phyloP scores from a whole-genome alignment of 345 rosid genomes.

The rapeseed (Brassica napus) region DNA sequence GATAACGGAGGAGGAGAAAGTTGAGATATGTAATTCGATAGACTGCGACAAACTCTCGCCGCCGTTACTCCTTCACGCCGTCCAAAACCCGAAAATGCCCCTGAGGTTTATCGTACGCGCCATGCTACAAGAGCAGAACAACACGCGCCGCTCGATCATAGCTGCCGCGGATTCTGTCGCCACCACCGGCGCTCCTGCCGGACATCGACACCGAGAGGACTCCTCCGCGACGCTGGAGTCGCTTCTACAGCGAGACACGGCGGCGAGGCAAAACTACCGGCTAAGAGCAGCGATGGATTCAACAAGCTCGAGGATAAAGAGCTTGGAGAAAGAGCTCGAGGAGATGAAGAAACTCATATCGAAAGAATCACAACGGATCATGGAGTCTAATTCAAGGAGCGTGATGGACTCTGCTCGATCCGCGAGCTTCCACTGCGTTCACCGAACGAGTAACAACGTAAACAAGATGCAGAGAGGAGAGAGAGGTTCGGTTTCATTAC shows the following conservation, averaged over 20 bases:
- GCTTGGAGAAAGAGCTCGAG: slow-evolving; percentile 64
- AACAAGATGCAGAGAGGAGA: slow-evolving; percentile 52
- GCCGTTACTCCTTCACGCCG: slow-evolving; percentile 63
- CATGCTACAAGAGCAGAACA: slow-evolving; percentile 80
- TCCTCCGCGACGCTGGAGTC: slow-evolving; percentile 54
- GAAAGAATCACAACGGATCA: slow-evolving; percentile 29
- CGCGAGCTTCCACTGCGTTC: slow-evolving; percentile 59
- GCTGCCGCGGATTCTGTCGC: slow-evolving; percentile 34
- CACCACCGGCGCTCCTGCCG: slow-evolving; percentile 5
- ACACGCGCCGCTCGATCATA: slow-evolving; percentile 62
- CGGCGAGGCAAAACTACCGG: slow-evolving; percentile 51
- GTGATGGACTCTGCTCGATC: slow-evolving; percentile 51
- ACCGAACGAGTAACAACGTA: slow-evolving; percentile 24
- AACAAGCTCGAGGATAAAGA: slow-evolving; percentile 63
- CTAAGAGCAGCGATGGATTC: slow-evolving; percentile 71
- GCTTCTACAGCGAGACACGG: slow-evolving; percentile 69
- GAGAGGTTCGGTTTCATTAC: slow-evolving; percentile 48
- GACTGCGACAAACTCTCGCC: slow-evolving; percentile 85
- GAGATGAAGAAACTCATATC: slow-evolving; percentile 58
- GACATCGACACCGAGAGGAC: neutral
- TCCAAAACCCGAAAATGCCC: slow-evolving; percentile 85
- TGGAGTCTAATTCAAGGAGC: slow-evolving; percentile 30
- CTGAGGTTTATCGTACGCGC: slow-evolving; percentile 76
- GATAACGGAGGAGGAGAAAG: slow-evolving; percentile 64
- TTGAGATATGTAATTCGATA: slow-evolving; percentile 56